Evolutionary conservation across 179 eudicot species (phyloP).

Genomic region (Spergularia azorica): DNA sequence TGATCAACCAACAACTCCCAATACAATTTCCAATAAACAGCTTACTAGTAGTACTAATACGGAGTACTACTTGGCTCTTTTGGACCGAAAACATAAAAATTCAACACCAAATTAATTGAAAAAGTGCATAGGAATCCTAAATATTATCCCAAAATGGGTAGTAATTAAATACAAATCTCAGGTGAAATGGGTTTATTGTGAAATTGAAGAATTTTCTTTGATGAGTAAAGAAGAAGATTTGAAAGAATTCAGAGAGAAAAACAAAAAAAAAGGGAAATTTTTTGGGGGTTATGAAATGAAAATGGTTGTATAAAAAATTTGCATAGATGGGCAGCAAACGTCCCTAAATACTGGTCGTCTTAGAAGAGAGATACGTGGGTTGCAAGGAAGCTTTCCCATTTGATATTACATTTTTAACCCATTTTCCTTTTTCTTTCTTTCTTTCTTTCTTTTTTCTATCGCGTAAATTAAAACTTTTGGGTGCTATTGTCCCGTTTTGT

Average conservation of each 20-base stretch:
- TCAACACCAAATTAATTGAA: conserved; percentile 25
- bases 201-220: neutral
- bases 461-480: too few species aligned
- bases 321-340: conserved; percentile 25
- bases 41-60: too few species aligned
- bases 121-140: conserved; percentile 24
- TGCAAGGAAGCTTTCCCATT: conserved; percentile 38
- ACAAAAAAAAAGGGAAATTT: neutral
- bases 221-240: neutral
- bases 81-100: neutral
- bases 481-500: too few species aligned
- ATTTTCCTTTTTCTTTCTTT: neutral
- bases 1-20: conserved; percentile 32
- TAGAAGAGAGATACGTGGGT: conserved; percentile 39
- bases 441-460: too few species aligned
- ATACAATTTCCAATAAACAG: conserved; percentile 34
- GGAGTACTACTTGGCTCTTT: neutral
- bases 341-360: conserved; percentile 40
- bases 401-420: conserved; percentile 16
- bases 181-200: neutral
- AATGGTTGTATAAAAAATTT: conserved; percentile 31
- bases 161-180: neutral
- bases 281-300: conserved; percentile 20
- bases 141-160: conserved; percentile 15
- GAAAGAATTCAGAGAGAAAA: neutral